Conservation (phyloP, 495 filamentous ascomycete species). For the Glutinoglossum americanum region DNA sequence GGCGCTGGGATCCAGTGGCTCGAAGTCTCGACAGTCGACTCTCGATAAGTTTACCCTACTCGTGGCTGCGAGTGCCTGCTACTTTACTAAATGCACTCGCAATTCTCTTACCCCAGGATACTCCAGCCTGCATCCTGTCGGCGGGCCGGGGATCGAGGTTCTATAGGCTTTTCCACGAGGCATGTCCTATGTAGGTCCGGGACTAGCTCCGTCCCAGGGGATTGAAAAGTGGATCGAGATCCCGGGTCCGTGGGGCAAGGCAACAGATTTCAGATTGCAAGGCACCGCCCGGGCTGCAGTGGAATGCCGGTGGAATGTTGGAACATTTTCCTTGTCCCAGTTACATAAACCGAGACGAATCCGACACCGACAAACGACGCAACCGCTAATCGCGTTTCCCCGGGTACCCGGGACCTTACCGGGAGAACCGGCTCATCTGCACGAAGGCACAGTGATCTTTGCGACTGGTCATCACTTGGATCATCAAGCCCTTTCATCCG, state of each 20-base stretch:
- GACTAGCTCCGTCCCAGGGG: neutral
- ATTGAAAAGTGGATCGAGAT: neutral
- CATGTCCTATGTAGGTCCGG: neutral
- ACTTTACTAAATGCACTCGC: too few species aligned
- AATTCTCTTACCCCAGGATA: too few species aligned
- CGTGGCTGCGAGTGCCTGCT: too few species aligned
- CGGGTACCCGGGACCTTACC: neutral
- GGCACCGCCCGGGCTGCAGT: neutral
- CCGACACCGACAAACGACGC: constrained; percentile 10
- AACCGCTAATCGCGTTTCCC: neutral
- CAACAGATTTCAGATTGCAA: neutral
- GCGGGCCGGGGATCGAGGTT: neutral
- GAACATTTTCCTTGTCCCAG: constrained; percentile 4
- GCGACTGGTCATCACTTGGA: neutral
- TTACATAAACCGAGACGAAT: constrained; percentile 6
- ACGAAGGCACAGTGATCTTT: neutral
- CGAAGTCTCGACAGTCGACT: neutral
- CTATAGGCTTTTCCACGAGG: neutral
- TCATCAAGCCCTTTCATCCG: neutral
- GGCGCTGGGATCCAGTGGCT: neutral
- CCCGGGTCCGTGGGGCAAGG: neutral
- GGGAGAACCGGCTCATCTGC: neutral
- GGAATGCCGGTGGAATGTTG: constrained; percentile 1
- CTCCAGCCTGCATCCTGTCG: too few species aligned
- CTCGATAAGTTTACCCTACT: too few species aligned